Evolutionary conservation across 2,329 filamentous ascomycete species (phyloP).

Genomic region (Cytospora piceae): DNA sequence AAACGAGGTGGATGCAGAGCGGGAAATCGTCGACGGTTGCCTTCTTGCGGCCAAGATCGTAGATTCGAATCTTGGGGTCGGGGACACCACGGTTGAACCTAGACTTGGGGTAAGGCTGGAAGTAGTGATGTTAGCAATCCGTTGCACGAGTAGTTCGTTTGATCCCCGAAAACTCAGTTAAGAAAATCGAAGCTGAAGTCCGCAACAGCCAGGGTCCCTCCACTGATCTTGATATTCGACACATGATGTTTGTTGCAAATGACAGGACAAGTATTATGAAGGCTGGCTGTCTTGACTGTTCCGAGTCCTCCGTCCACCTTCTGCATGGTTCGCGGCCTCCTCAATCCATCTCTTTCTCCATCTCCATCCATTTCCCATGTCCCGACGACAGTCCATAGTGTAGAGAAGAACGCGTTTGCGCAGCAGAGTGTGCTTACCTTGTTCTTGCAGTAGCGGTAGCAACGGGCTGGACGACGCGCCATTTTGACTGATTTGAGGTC

Average conservation of each 20-base stretch:
- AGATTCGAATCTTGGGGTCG: constrained; percentile 88
- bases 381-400: constrained; percentile 2
- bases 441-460: constrained; percentile 99
- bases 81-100: constrained; percentile 99
- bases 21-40: constrained; percentile 99
- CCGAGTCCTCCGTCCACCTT: neutral
- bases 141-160: neutral
- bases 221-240: neutral
- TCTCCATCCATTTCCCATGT: constrained; percentile 1
- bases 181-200: neutral
- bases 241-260: neutral
- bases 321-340: neutral
- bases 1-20: constrained; percentile 97
- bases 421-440: constrained; percentile 69
- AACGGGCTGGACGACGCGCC: constrained; percentile 98
- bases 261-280: too few relatives aligned
- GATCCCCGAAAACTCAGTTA: neutral
- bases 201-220: constrained; percentile 2
- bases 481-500: constrained; percentile 75
- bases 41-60: constrained; percentile 98
- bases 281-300: neutral
- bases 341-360: neutral
- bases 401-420: neutral
- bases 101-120: constrained; percentile 95
- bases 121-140: constrained; percentile 59